Evolutionary conservation across 768 basidiomycete species (phyloP).

Genomic region (Rossbeevera mucosa): DNA sequence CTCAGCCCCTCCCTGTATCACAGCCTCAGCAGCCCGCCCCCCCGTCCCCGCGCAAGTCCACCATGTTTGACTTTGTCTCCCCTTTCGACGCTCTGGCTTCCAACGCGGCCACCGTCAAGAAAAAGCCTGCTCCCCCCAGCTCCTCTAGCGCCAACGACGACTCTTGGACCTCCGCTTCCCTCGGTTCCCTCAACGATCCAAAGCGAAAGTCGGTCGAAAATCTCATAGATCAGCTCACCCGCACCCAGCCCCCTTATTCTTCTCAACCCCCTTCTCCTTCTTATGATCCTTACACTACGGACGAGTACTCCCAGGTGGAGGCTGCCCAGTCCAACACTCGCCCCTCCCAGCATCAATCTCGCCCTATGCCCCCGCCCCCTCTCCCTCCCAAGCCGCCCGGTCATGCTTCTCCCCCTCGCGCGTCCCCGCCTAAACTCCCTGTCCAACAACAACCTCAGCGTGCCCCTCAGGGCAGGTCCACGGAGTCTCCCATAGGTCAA

Average conservation of each 20-base stretch:
- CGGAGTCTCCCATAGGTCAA: slow-evolving; percentile 46
- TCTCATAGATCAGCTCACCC: slow-evolving; percentile 66
- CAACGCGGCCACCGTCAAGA: slow-evolving; percentile 47
- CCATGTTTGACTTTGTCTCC: slow-evolving; percentile 82
- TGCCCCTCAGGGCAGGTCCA: slow-evolving; percentile 45
- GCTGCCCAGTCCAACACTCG: slow-evolving; percentile 16
- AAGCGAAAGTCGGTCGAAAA: slow-evolving; percentile 85
- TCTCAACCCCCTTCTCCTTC: slow-evolving; percentile 36
- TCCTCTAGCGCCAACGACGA: slow-evolving; percentile 51
- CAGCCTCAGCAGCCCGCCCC: slow-evolving; percentile 44
- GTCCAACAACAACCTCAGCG: slow-evolving; percentile 40
- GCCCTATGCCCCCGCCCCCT: slow-evolving; percentile 49
- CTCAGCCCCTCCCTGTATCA: slow-evolving; percentile 20
- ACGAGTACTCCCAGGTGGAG: slow-evolving; percentile 46
- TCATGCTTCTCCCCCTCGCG: slow-evolving; percentile 49
- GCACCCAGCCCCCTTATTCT: slow-evolving; percentile 35
- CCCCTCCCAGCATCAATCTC: slow-evolving; percentile 25
- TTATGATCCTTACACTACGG: slow-evolving; percentile 37
- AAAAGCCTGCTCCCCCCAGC: slow-evolving; percentile 51
- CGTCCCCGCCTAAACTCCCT: slow-evolving; percentile 62
- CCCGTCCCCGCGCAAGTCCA: slow-evolving; percentile 69
- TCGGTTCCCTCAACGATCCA: slow-evolving; percentile 37
- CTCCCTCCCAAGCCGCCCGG: slow-evolving; percentile 54
- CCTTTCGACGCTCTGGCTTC: slow-evolving; percentile 77
- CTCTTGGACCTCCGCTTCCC: slow-evolving; percentile 45